Conservation (phyloP, 768 basidiomycete genomes). For the Leccinellum rugosiceps region DNA sequence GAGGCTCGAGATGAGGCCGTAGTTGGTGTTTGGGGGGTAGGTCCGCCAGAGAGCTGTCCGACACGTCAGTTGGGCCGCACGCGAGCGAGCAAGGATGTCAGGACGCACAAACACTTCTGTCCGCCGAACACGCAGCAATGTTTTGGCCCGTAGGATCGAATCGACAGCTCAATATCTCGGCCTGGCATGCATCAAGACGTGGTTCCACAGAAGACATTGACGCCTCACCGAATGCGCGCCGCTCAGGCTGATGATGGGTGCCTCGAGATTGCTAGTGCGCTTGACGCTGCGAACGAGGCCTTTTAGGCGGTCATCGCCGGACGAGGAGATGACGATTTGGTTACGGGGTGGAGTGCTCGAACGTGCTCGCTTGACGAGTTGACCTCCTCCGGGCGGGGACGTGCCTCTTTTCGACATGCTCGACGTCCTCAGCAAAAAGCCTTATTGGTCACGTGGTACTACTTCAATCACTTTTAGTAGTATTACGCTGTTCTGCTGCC, state of each 20-base stretch:
- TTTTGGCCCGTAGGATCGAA: slow-evolving; percentile 95
- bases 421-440: background rate
- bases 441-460: background rate
- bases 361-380: slow-evolving; percentile 61
- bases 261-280: slow-evolving; percentile 89
- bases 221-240: slow-evolving; percentile 81
- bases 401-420: slow-evolving; percentile 70
- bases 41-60: slow-evolving; percentile 81
- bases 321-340: slow-evolving; percentile 76
- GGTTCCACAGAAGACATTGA: background rate
- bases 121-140: slow-evolving; percentile 88
- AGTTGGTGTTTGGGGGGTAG: slow-evolving; percentile 90
- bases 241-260: slow-evolving; percentile 88
- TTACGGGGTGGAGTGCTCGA: slow-evolving; percentile 50
- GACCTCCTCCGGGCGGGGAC: slow-evolving; percentile 51
- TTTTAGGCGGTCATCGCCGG: slow-evolving; percentile 69
- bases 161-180: slow-evolving; percentile 86
- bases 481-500: slow-evolving; percentile 39
- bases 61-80: background rate
- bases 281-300: slow-evolving; percentile 82
- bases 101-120: slow-evolving; percentile 83
- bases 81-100: background rate
- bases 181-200: slow-evolving; percentile 37
- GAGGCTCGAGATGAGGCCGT: slow-evolving; percentile 75
- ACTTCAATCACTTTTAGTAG: too few relatives aligned